Evolutionary conservation across 495 filamentous ascomycete genomes (phyloP).

Genomic region (Penicillium tannophilum): DNA sequence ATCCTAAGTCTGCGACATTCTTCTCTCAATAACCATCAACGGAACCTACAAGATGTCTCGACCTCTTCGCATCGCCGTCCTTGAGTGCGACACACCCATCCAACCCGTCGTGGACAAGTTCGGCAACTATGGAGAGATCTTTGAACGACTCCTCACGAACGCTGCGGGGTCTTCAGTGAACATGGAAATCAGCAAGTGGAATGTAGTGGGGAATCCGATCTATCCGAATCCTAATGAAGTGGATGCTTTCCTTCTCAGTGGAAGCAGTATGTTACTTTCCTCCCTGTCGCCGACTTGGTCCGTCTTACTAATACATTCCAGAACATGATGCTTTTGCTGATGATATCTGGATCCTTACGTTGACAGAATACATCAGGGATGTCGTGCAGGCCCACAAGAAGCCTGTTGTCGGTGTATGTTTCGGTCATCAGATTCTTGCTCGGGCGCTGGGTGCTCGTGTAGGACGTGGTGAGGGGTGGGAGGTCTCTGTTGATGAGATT

Average conservation of each 20-base stretch:
- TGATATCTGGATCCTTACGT: constrained; percentile 68
- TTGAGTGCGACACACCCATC: constrained; percentile 76
- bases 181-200: constrained; percentile 56
- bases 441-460: constrained; percentile 72
- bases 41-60: constrained; percentile 16
- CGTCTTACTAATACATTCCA: constrained; percentile 16
- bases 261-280: constrained; percentile 51
- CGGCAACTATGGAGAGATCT: constrained; percentile 71
- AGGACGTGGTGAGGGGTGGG: constrained; percentile 69
- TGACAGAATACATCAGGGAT: constrained; percentile 64
- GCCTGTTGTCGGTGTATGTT: constrained; percentile 77
- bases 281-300: neutral
- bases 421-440: constrained; percentile 89
- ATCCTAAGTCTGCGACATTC: neutral
- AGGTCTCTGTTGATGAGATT: constrained; percentile 68
- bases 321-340: constrained; percentile 62
- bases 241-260: constrained; percentile 77
- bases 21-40: too few relatives aligned
- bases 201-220: constrained; percentile 58
- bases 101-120: constrained; percentile 56
- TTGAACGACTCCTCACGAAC: constrained; percentile 59
- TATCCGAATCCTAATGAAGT: constrained; percentile 68
- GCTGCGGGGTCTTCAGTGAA: constrained; percentile 25
- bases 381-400: constrained; percentile 57
- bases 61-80: constrained; percentile 68